These are phyloP conservation scores for Lipomyces kockii DNA, from an alignment of 805 yeast genomes.

Conservation along the genomic window DNA sequence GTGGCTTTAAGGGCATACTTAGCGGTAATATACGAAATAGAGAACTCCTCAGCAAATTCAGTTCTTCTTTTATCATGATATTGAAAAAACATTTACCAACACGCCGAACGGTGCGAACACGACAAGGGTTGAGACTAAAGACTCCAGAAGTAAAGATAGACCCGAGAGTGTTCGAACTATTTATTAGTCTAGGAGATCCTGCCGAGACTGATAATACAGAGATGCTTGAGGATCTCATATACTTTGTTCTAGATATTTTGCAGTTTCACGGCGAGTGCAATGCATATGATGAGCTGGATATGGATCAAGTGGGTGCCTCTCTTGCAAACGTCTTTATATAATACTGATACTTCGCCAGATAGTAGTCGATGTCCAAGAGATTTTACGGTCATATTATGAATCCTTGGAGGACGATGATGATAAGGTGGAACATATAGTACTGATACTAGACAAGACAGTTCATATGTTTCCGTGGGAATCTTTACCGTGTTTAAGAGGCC, in stretches of 20 bases:
- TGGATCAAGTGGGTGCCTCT: constrained; percentile 48
- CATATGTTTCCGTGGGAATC: constrained; percentile 92
- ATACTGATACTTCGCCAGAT: constrained; percentile 41
- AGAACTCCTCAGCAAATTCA: constrained; percentile 46
- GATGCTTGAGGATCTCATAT: constrained; percentile 64
- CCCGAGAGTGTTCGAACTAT: constrained; percentile 55
- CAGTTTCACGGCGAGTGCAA: constrained; percentile 66
- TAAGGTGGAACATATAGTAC: constrained; percentile 59
- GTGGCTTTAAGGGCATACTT: constrained; percentile 74
- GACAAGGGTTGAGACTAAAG: constrained; percentile 22
- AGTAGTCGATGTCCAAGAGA: constrained; percentile 56
- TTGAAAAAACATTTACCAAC: constrained; percentile 57
- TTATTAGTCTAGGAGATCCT: constrained; percentile 55
- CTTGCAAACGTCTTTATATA: background rate
- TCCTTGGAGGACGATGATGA: constrained; percentile 17
- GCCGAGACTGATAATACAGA: constrained; percentile 45
- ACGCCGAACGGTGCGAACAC: constrained; percentile 45
- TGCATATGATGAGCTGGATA: constrained; percentile 68
- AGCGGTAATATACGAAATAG: constrained; percentile 44
- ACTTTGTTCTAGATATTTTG: constrained; percentile 63
- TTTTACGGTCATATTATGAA: constrained; percentile 37
- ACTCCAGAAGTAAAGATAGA: constrained; percentile 46
- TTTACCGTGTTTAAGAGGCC: constrained; percentile 56
- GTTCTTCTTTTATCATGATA: constrained; percentile 47
- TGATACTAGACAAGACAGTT: constrained; percentile 70